Base-by-base conservation (phyloP, 2,329 filamentous ascomycete genomes). In the Ophiosphaerella narmari region DNA sequence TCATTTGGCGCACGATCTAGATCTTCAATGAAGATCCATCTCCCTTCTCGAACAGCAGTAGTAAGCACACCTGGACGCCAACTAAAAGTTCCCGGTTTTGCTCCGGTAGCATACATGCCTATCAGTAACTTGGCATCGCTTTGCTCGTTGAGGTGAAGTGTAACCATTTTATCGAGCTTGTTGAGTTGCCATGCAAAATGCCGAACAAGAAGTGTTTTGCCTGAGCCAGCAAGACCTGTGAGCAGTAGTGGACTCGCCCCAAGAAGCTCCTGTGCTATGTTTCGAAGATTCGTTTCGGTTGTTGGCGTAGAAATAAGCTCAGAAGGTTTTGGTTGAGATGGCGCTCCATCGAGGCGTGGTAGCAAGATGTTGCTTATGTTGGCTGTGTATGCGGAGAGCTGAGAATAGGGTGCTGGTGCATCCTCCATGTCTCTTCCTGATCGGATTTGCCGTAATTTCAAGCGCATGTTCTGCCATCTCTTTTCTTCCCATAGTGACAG, bases 1-100 rank as follows among this genome's bases (percentile, higher is more conserved):
- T 99, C 94, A 59, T 90, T 93, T 4, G 95, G 94, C 9, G 94
- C 94, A 55, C 93, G 86, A 70, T 99, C 92, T 35, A 99, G 81
- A 72, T 99, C 95, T 73, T 99, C 95, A 51, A 99, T 95, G 58
- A 99, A 80, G 6, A 99, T 89, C 95, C 94, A 99, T 66, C 93
- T 84, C 13, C 94, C 95, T 77, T 99, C 93, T 66, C 84, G 87
- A 2, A 97, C 91, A 32, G 95, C 95, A 26, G 91, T 96, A 0
- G 94, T 97, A 61, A 99, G 78, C 16, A 97, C 90, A 74, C 94
- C 94, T 3, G 94, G 85, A 52, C 90, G 86, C 94, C 94, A 99
- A 43, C 85, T 84, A 70, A 99, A 99, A 8, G 90, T 92, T 1
- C 92, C 92, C 1, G 91, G 92, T 53, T 87, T 89, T 13, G 88